Evolutionary conservation across 441 rosid species (phyloP).

Genomic region (Erodium moschatum): DNA sequence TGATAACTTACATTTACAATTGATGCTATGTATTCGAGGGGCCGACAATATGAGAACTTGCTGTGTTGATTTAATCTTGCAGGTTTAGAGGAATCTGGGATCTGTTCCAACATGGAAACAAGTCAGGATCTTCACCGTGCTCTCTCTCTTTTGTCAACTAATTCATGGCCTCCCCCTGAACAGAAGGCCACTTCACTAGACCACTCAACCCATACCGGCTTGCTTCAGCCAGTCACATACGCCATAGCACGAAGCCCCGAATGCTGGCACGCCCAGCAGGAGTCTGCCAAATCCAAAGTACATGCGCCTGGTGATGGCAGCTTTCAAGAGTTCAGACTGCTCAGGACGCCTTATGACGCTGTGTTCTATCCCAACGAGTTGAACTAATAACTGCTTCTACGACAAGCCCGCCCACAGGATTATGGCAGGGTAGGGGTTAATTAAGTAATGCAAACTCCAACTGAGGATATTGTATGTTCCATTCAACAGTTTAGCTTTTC

Average conservation of each 20-base stretch:
- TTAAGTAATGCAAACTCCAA: no score
- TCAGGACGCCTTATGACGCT: conserved; percentile 34
- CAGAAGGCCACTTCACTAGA: conserved; percentile 40
- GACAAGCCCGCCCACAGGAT: no score
- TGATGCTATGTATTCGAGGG: background rate
- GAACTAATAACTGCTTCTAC: conserved; percentile 20
- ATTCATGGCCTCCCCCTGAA: conserved; percentile 42
- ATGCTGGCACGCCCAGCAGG: conserved; percentile 43
- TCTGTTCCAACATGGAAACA: conserved; percentile 44
- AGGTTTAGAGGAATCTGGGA: conserved; percentile 45
- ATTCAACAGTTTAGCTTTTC: no score
- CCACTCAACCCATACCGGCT: conserved; percentile 18
- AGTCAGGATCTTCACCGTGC: conserved; percentile 71
- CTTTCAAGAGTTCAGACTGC: conserved; percentile 39
- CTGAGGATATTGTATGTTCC: no score
- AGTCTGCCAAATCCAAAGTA: conserved; percentile 27
- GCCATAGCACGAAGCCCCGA: conserved; percentile 27
- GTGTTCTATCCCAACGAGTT: conserved; percentile 34
- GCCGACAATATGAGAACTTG: background rate
- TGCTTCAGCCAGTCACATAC: conserved; percentile 26
- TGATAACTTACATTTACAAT: background rate
- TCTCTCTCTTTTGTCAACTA: conserved; percentile 99
- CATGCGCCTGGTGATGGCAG: conserved; percentile 25
- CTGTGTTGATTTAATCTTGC: conserved; percentile 14
- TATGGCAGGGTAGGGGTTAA: no score